Conservation (phyloP, 495 filamentous ascomycete species). For the Clavariopsis aquatica region DNA sequence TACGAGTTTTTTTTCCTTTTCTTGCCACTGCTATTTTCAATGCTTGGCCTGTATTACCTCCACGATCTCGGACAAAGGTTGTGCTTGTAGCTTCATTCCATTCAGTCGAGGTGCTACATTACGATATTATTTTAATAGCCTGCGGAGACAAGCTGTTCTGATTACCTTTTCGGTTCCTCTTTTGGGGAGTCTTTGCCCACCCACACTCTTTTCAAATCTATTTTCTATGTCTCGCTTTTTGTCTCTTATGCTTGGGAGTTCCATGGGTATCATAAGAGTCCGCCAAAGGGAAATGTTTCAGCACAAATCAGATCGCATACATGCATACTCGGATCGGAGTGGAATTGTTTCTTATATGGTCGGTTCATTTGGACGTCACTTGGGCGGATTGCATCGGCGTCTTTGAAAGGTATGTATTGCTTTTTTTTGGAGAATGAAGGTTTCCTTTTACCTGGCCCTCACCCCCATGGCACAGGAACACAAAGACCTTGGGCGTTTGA, state of each 20-base stretch:
- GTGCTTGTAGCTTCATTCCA: neutral
- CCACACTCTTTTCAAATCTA: slow-evolving; percentile 6
- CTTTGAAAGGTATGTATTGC: neutral
- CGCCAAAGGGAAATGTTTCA: neutral
- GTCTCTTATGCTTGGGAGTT: neutral
- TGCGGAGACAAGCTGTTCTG: neutral
- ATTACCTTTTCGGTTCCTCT: neutral
- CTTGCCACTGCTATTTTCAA: neutral
- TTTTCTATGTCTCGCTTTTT: slow-evolving; percentile 8
- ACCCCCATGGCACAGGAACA: neutral
- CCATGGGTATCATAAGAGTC: neutral
- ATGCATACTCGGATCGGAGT: slow-evolving; percentile 18
- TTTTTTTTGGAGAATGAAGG: neutral
- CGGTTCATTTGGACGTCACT: neutral
- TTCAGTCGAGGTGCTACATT: slow-evolving; percentile 6
- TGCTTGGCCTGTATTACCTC: neutral
- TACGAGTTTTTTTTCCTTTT: slow-evolving; percentile 21
- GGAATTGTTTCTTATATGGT: slow-evolving; percentile 3
- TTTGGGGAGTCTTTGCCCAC: neutral
- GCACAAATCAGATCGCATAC: slow-evolving; percentile 7
- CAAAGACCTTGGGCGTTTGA: neutral
- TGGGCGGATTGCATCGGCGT: neutral
- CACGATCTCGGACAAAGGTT: neutral
- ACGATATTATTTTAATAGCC: slow-evolving; percentile 5
- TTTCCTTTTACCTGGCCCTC: too few relatives aligned